phyloP scores from a whole-genome alignment of 2,329 filamentous ascomycete species.

The Rhexocercosporidium sp. region DNA sequence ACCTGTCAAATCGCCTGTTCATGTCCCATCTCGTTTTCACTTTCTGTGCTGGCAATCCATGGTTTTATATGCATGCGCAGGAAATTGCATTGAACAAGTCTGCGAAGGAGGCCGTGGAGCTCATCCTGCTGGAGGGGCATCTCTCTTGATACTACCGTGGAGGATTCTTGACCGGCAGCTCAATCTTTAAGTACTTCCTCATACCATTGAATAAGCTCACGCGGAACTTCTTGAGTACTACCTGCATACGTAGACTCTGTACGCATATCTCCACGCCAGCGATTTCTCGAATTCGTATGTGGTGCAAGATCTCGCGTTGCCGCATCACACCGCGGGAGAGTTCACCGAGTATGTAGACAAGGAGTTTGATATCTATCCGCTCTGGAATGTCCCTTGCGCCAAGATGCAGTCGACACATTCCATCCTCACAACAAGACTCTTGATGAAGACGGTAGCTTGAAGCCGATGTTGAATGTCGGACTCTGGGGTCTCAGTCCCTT shows the following conservation, averaged over 20 bases:
- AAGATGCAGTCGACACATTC: conserved; percentile 38
- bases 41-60: neutral
- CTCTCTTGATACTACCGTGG: neutral
- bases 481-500: conserved; percentile 83
- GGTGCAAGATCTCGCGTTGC: neutral
- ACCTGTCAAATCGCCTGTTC: neutral
- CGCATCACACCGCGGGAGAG: conserved; percentile 52
- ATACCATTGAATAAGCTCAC: neutral
- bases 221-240: neutral
- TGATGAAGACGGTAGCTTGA: conserved; percentile 38
- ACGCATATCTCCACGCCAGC: neutral
- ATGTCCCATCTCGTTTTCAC: neutral
- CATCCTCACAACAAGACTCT: conserved; percentile 36
- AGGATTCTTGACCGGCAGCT: neutral
- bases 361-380: conserved; percentile 53
- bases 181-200: neutral
- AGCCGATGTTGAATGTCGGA: conserved; percentile 64
- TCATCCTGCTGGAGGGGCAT: neutral
- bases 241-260: neutral
- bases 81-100: neutral
- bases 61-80: neutral
- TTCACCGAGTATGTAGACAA: conserved; percentile 58
- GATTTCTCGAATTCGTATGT: neutral
- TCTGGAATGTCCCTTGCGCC: conserved; percentile 62
- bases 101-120: neutral